A percentile compares a stretch with the other conserved stretches of the same genome.
Conservation (phyloP, 495 filamentous ascomycete genomes). For the Astrothelium subdiscretum region DNA sequence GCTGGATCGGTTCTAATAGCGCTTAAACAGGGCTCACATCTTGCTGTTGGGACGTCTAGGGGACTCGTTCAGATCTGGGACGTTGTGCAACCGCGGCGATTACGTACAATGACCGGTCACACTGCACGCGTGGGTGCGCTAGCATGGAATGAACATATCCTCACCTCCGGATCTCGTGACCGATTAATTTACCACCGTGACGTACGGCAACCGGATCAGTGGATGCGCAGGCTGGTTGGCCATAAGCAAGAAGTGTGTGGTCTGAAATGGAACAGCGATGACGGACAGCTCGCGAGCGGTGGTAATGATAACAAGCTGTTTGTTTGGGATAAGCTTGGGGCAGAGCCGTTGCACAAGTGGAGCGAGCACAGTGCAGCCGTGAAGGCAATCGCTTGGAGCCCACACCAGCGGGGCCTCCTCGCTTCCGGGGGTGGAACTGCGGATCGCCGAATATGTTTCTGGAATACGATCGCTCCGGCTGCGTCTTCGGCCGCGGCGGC, state of each 20-base stretch:
- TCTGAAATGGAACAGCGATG: slow-evolving; percentile 92
- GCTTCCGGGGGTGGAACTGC: slow-evolving; percentile 96
- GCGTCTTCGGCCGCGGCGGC: slow-evolving; percentile 40
- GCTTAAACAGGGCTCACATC: slow-evolving; percentile 64
- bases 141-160: slow-evolving; percentile 95
- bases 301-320: slow-evolving; percentile 98
- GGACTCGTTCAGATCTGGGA: slow-evolving; percentile 97
- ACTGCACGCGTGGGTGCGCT: slow-evolving; percentile 81
- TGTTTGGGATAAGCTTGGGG: slow-evolving; percentile 90
- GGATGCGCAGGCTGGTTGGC: slow-evolving; percentile 69
- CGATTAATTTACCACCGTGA: slow-evolving; percentile 89
- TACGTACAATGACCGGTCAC: slow-evolving; percentile 94
- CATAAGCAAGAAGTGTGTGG: slow-evolving; percentile 99
- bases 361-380: slow-evolving; percentile 89
- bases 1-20: neutral
- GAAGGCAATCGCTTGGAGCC: slow-evolving; percentile 98
- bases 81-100: slow-evolving; percentile 66
- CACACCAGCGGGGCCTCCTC: slow-evolving; percentile 83
- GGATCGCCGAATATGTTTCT: slow-evolving; percentile 92
- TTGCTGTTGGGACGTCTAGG: slow-evolving; percentile 87
- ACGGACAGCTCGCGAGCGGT: slow-evolving; percentile 88
- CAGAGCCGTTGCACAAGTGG: slow-evolving; percentile 82
- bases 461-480: slow-evolving; percentile 76
- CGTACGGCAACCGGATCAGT: slow-evolving; percentile 86
- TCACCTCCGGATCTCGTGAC: slow-evolving; percentile 90